Conservation (phyloP, 495 filamentous ascomycete genomes). For the Aspergillus ostianus region DNA sequence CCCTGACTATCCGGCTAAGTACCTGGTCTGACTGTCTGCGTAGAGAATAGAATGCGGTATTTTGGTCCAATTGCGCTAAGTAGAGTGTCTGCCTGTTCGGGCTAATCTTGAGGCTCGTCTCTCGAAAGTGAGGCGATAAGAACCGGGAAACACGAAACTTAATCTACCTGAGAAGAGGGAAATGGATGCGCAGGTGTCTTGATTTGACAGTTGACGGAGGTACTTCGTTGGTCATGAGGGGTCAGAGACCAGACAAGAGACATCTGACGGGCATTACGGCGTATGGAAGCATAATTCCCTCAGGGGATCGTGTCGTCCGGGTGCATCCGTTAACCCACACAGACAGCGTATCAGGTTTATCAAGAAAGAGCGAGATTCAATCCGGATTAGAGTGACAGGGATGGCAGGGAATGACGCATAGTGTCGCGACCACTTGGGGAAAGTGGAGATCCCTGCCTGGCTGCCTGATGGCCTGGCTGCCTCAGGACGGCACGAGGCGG, state of each 20-base stretch:
- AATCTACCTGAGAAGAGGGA: no score
- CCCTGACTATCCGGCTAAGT: no score
- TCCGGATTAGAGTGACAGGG: background rate
- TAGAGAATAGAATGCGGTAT: background rate
- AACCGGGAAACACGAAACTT: background rate
- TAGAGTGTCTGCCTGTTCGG: background rate
- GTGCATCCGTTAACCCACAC: background rate
- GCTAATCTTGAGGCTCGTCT: background rate
- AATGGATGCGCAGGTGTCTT: background rate
- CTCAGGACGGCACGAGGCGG: background rate
- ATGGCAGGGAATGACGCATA: background rate
- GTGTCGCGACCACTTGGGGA: no score
- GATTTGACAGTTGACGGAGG: background rate
- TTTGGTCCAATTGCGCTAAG: background rate
- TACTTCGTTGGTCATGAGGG: no score
- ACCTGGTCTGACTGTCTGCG: background rate
- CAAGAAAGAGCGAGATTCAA: background rate
- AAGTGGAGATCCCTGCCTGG: slow-evolving; percentile 2
- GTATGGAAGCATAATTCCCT: background rate
- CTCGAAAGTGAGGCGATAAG: background rate
- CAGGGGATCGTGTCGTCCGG: background rate
- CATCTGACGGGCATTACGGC: no score
- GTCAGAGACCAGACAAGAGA: no score
- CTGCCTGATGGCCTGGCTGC: slow-evolving; percentile 10
- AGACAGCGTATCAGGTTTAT: background rate